These are phyloP conservation scores for Gracilaria caudata DNA, from an alignment of 23 red algal genomes.

Conservation along the genomic window DNA sequence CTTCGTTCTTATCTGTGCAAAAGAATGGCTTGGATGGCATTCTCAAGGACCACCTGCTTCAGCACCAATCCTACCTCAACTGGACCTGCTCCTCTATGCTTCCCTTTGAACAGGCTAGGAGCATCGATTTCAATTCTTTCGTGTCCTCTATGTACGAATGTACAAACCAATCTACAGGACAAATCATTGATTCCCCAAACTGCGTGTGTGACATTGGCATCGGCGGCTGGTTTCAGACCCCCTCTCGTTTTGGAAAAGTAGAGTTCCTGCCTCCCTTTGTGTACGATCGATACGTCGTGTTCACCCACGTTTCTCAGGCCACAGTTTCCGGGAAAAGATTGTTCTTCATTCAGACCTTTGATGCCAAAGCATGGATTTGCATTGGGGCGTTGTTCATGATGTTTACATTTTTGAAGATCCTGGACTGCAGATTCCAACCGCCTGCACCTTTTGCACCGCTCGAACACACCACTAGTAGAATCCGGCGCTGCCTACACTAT, in stretches of 20 bases:
- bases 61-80: neutral
- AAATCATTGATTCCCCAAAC: neutral
- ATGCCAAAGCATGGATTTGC: neutral
- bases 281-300: constrained; percentile 4
- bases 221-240: constrained; percentile 38
- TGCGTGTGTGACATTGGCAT: too few relatives aligned
- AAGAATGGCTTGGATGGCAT: neutral
- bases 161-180: neutral
- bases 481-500: neutral
- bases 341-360: constrained; percentile 24
- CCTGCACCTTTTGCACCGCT: neutral
- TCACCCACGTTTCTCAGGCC: too few relatives aligned
- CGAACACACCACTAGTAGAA: neutral
- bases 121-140: neutral
- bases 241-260: neutral
- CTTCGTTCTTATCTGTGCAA: neutral
- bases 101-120: neutral
- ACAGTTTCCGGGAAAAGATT: neutral
- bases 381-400: neutral
- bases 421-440: constrained; percentile 3
- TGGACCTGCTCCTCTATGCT: neutral
- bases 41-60: neutral
- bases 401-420: constrained; percentile 28
- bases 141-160: neutral
- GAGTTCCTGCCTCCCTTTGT: constrained; percentile 40